Base-by-base conservation (phyloP, 2,329 filamentous ascomycete species). In the Colletotrichum liriopes region DNA sequence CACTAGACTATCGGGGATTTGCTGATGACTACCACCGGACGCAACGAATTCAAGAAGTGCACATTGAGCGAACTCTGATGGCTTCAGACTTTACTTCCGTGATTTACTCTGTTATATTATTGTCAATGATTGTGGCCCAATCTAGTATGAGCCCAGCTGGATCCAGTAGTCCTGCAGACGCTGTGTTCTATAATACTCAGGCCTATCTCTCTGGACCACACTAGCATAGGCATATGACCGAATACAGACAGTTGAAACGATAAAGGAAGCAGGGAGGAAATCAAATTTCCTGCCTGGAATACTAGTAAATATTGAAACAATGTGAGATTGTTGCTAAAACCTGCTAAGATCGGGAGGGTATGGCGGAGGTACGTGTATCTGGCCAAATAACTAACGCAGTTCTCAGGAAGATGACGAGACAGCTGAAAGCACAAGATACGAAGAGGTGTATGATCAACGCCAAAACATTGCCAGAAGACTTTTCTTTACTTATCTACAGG, bases 1-100 rank as follows among this genome's bases (percentile, higher is more conserved):
- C 69, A 72, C 69, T 72, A 72, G 69, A 72, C 69, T 72, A 72
- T 72, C 69, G 59, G 41, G 69, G 69, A 72, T 49, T 45, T 18
- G 51, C 16, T 35, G 29, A 35, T 65, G 26, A 11, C 43, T 26
- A 3, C 4, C 11, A 0, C 0, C 2, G 3, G 2, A 7, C 18
- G n/a, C 20, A 45, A 45, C 9, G 2, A n/a, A n/a, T 11, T n/a
- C 20, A 45, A 45, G 43, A 45, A 1, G 43, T 6, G 7, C 18
- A n/a, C 7, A 7, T 11, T 45, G 43, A 7, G 20, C 7, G 20
- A n/a, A 2, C 6, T n/a, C 43, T 6, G 43, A 45, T n/a, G 43
- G 20, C 14, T n/a, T 2, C 18, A 18, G 43, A 16, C 23, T 16
- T 16, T 1, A 29, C 16, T 8, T 18, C 5, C 5, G 11, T 14